Conservation (phyloP, 2,329 filamentous ascomycete species). For the Aspergillus viridinutans region DNA sequence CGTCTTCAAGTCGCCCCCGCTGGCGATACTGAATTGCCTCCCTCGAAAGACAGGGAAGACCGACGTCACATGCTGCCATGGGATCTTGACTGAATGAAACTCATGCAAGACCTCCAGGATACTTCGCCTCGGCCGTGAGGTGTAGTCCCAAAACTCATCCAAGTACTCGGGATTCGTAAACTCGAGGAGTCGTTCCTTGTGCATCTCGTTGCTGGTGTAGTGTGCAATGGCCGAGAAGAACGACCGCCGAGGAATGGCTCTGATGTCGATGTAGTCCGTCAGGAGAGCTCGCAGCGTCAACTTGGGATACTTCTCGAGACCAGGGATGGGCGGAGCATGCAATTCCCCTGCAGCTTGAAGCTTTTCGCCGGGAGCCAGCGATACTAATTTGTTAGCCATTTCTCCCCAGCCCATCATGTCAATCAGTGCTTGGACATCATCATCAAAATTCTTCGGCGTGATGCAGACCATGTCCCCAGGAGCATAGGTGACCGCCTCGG, state of each 20-base stretch:
- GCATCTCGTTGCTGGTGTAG: constrained; percentile 67
- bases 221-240: constrained; percentile 78
- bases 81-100: constrained; percentile 78
- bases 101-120: constrained; percentile 91
- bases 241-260: constrained; percentile 77
- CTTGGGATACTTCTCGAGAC: constrained; percentile 30
- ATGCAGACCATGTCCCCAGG: constrained; percentile 80
- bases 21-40: constrained; percentile 91
- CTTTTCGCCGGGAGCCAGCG: constrained; percentile 40
- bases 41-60: constrained; percentile 78
- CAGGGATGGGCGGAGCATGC: constrained; percentile 31
- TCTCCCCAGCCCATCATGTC: constrained; percentile 71
- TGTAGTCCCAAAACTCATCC: constrained; percentile 95
- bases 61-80: constrained; percentile 66
- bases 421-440: constrained; percentile 76
- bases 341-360: constrained; percentile 19
- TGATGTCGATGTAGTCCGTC: constrained; percentile 81
- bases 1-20: constrained; percentile 54
- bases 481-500: constrained; percentile 45
- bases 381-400: constrained; percentile 67
- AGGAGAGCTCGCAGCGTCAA: constrained; percentile 71
- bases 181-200: constrained; percentile 77
- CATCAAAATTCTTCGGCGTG: constrained; percentile 79
- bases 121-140: constrained; percentile 79
- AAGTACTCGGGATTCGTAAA: constrained; percentile 75